Conservation (phyloP, 345 rosid genomes). For the Salix udensis region DNA sequence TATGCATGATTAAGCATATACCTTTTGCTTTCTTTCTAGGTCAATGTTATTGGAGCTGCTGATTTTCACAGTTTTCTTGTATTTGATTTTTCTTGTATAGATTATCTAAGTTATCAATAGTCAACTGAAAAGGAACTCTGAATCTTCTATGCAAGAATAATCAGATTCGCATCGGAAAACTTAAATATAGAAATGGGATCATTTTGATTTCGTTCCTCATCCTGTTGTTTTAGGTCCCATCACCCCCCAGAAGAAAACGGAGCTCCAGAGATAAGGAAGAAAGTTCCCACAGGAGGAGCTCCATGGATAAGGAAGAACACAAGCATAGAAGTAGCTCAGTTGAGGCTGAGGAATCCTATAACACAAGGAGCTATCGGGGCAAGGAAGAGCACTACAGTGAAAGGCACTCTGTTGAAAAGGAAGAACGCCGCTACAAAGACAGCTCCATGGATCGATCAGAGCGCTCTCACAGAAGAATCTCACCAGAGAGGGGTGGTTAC, state of each 20-base stretch:
- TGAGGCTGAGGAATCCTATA: conserved; percentile 13
- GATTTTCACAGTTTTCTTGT: background rate
- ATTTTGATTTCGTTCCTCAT: background rate
- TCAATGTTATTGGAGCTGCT: background rate
- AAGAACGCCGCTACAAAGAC: conserved; percentile 21
- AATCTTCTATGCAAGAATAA: conserved; percentile 3
- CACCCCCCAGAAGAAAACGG: conserved; percentile 69
- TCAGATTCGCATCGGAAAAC: background rate
- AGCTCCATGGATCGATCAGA: conserved; percentile 30
- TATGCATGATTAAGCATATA: background rate
- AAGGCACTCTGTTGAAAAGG: conserved; percentile 13
- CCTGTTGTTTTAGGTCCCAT: conserved; percentile 58
- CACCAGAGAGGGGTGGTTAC: background rate
- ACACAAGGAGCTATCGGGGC: conserved; percentile 5
- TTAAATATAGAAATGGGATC: background rate
- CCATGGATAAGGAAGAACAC: conserved; percentile 31
- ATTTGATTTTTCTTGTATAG: background rate
- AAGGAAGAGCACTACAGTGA: background rate
- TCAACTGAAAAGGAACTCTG: background rate
- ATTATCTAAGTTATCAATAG: background rate
- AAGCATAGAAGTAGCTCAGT: conserved; percentile 8
- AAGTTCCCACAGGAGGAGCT: conserved; percentile 7
- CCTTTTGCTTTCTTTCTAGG: background rate
- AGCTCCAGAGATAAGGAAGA: conserved; percentile 37
- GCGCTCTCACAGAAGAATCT: conserved; percentile 11